These are phyloP conservation scores for Rhodotorula sp. DNA, from an alignment of 1,284 basidiomycete genomes.

Conservation along the genomic window DNA sequence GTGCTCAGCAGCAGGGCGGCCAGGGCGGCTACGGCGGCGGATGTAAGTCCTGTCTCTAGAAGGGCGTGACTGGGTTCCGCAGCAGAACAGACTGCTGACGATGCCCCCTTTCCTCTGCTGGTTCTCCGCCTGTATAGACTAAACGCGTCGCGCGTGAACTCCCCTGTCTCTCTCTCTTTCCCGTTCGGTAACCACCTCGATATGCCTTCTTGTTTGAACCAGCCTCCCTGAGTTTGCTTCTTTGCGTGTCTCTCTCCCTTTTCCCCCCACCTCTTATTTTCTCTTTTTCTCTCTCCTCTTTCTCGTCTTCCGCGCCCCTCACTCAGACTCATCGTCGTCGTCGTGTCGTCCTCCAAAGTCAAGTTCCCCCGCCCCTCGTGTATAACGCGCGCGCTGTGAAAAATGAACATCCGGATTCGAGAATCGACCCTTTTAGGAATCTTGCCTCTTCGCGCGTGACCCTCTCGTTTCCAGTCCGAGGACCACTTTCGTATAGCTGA, in stretches of 20 bases:
- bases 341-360: background rate
- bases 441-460: too few species aligned
- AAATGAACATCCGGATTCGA: too few species aligned
- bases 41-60: constrained; percentile 3
- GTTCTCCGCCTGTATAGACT: constrained; percentile 6
- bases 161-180: too few species aligned
- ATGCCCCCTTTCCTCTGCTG: background rate
- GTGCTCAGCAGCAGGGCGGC: constrained; percentile 19
- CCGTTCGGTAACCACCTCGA: too few species aligned
- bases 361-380: background rate
- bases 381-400: background rate
- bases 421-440: too few species aligned
- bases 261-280: too few species aligned
- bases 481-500: background rate
- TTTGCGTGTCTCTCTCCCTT: too few species aligned
- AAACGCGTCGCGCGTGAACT: constrained; percentile 2
- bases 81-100: too few species aligned
- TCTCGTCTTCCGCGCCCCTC: background rate
- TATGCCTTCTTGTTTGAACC: too few species aligned
- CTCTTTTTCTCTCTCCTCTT: background rate
- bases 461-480: background rate
- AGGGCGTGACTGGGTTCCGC: too few species aligned
- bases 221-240: too few species aligned
- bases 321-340: background rate
- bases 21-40: constrained; percentile 39